Percentiles rank a stretch among this genome's conserved stretches.
Evolutionary conservation across 208 protist genomes (phyloP).

Genomic region (Leishmania tarentolae): DNA sequence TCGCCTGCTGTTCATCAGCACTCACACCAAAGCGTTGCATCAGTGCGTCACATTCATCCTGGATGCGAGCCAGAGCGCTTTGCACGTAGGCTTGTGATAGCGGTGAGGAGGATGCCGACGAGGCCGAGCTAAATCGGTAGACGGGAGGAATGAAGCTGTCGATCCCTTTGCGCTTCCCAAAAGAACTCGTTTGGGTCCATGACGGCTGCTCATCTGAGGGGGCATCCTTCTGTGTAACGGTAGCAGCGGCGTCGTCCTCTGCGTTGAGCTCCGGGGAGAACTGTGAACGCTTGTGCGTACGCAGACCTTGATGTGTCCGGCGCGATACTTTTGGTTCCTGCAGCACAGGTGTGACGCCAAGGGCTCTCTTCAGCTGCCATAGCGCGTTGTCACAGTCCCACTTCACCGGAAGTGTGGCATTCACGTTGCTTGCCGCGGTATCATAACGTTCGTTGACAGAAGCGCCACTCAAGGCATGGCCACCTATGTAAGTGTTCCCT

Average conservation of each 20-base stretch:
- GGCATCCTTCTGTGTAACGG: neutral
- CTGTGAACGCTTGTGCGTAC: neutral
- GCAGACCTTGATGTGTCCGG: neutral
- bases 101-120: neutral
- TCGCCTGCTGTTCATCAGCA: slow-evolving; percentile 4
- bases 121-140: slow-evolving; percentile 1
- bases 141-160: neutral
- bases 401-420: neutral
- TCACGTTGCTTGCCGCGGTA: neutral
- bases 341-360: slow-evolving; percentile 32
- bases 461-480: neutral
- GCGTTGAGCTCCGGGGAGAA: neutral
- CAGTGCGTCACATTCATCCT: slow-evolving; percentile 5
- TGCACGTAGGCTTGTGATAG: slow-evolving; percentile 1
- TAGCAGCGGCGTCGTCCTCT: neutral
- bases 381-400: slow-evolving; percentile 34
- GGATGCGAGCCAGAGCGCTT: slow-evolving; percentile 1
- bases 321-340: neutral
- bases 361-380: slow-evolving; percentile 33
- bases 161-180: neutral
- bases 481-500: neutral
- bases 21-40: neutral
- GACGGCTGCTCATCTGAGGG: neutral
- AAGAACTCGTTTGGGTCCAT: neutral
- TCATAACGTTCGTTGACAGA: slow-evolving; percentile 1